Conservation (phyloP, 768 basidiomycete genomes). For the Russula abietina region DNA sequence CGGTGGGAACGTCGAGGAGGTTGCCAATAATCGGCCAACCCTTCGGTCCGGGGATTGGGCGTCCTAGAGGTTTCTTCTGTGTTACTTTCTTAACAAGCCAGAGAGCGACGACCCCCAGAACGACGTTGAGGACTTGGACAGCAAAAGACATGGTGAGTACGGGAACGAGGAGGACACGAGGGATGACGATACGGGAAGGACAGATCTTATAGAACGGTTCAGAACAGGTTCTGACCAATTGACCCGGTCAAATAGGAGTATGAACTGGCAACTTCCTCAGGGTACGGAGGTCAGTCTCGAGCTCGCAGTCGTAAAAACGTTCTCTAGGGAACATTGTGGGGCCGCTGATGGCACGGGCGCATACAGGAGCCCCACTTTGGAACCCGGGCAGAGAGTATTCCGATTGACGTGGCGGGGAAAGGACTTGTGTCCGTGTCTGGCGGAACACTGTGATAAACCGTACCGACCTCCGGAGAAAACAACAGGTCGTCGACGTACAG, state of each 20-base stretch:
- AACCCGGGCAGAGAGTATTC: constrained; percentile 6
- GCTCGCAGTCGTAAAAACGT: neutral
- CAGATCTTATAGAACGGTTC: constrained; percentile 2
- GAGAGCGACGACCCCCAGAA: constrained; percentile 12
- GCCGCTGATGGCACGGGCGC: neutral
- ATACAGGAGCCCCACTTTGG: neutral
- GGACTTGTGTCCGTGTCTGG: neutral
- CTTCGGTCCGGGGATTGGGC: constrained; percentile 20
- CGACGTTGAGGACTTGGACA: constrained; percentile 4
- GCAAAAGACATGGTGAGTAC: constrained; percentile 13
- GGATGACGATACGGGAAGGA: neutral
- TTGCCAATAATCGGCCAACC: constrained; percentile 25
- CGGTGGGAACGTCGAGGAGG: constrained; percentile 22
- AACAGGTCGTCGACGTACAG: too few species aligned
- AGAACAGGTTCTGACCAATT: neutral
- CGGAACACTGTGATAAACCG: neutral
- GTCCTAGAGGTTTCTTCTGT: constrained; percentile 17
- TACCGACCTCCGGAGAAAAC: neutral
- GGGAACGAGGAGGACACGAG: neutral
- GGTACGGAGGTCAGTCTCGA: constrained; percentile 2
- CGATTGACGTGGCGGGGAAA: neutral
- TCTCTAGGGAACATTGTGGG: neutral
- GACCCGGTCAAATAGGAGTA: constrained; percentile 9
- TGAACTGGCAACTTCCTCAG: neutral
- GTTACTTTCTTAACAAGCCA: constrained; percentile 21